Evolutionary conservation across 2,329 filamentous ascomycete genomes (phyloP), one percentile per base, ranked within the genome.

Genomic region (Rachicladosporium sp.): DNA sequence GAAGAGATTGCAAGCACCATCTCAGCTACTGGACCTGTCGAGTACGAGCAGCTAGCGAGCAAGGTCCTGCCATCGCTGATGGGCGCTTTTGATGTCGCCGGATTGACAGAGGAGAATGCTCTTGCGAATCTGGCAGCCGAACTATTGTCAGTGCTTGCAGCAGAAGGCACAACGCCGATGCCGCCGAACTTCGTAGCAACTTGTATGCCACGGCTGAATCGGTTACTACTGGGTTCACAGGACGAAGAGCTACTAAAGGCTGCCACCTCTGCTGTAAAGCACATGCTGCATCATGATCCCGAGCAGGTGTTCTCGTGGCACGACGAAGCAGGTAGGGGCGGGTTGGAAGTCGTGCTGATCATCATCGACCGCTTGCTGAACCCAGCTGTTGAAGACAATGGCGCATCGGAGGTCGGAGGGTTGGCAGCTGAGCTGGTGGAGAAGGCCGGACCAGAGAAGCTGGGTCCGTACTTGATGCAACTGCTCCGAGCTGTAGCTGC

Each of bases 361-460:
- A 91, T 98, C 50, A 86, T 98, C 46, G 91, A 95, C 58, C 83
- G 89, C 35, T 73, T 98, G 4, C 73, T 98, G 23, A 80, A 83
- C 3, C 81, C 84, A 1, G 65, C 73, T 1, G 80, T 96, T n/a
- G 83, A 93, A 53, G 91, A 98, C 54, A 86, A 89, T 53, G 84
- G 87, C 11, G 91, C 89, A 4, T 85, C 87, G n/a, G 89, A 98
- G 64, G 88, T 98, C 33, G 91, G 91, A 50, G 86, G 87, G 10
- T 74, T 98, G 47, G 91, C 91, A 4, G 89, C 89, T 2, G 88
- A 94, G 61, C 70, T 98, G 21, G 91, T 98, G 1, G 89, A 96
- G 63, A 94, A 91, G 63, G 91, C 89, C 37, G 91, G 91, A 8
- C 80, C 87, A 30, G 88, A 94, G 57, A 78, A 84, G 40, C 76